phyloP scores from a whole-genome alignment of 805 yeast genomes.

The Metschnikowia kunwiensis region DNA sequence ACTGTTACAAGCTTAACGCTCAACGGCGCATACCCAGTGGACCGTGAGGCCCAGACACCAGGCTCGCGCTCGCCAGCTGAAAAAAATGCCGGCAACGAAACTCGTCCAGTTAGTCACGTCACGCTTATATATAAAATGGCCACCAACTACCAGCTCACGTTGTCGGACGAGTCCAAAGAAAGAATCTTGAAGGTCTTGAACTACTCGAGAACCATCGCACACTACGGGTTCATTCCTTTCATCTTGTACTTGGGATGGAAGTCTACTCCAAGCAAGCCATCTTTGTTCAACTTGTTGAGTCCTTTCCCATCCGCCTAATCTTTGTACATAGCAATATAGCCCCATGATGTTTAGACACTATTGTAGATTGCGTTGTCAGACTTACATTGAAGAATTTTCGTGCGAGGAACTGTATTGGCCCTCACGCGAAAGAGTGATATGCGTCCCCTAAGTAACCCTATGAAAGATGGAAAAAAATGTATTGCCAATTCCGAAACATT shows the following conservation, averaged over 20 bases:
- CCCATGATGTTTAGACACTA: too few species aligned
- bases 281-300: slow-evolving; percentile 68
- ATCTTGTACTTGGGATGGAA: slow-evolving; percentile 76
- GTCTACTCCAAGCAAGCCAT: slow-evolving; percentile 80
- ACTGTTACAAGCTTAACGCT: neutral
- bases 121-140: slow-evolving; percentile 16
- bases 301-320: slow-evolving; percentile 73
- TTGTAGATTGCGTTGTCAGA: too few species aligned
- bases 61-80: slow-evolving; percentile 1
- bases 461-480: too few species aligned
- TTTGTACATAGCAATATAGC: slow-evolving; percentile 15
- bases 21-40: too few species aligned
- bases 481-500: too few species aligned
- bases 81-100: slow-evolving; percentile 1
- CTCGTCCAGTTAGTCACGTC: too few species aligned
- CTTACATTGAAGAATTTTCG: neutral
- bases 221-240: slow-evolving; percentile 97
- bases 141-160: slow-evolving; percentile 29
- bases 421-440: too few species aligned
- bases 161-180: slow-evolving; percentile 61
- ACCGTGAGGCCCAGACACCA: slow-evolving; percentile 13
- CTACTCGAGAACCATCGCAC: slow-evolving; percentile 81
- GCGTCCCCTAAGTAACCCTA: too few species aligned
- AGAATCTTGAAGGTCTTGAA: slow-evolving; percentile 82
- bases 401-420: neutral